Evolutionary conservation across 805 yeast genomes (phyloP).

Genomic region (Metschnikowia koreensis): DNA sequence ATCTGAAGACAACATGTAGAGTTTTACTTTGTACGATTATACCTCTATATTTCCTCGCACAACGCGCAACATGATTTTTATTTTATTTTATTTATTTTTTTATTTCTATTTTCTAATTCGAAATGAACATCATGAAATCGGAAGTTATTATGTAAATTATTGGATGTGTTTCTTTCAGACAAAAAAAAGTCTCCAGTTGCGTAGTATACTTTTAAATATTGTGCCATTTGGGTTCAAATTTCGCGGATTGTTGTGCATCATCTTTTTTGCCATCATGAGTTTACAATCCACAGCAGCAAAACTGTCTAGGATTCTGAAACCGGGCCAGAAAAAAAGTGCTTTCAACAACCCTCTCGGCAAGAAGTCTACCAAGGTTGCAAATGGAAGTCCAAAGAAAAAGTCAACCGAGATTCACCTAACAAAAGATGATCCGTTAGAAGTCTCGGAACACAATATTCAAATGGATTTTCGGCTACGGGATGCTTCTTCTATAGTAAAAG

Average conservation of each 20-base stretch:
- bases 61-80: too few species aligned
- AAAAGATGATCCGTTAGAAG: conserved; percentile 16
- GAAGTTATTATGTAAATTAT: too few species aligned
- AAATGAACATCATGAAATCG: too few species aligned
- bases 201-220: neutral
- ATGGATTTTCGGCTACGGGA: conserved; percentile 37
- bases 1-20: neutral
- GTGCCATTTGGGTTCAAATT: neutral
- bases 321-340: conserved; percentile 21
- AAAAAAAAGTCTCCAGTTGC: neutral
- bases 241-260: neutral
- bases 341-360: conserved; percentile 28
- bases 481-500: conserved; percentile 30
- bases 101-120: too few species aligned
- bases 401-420: neutral
- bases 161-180: too few species aligned
- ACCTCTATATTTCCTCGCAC: neutral
- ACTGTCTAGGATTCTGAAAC: conserved; percentile 31
- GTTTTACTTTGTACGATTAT: neutral
- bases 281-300: conserved; percentile 40
- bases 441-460: conserved; percentile 37
- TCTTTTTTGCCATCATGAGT: conserved; percentile 14
- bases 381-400: conserved; percentile 7
- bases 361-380: conserved; percentile 11
- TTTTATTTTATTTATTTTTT: too few species aligned